Evolutionary conservation across 208 protist species (phyloP).

Genomic region (Wallacemonas sp.): DNA sequence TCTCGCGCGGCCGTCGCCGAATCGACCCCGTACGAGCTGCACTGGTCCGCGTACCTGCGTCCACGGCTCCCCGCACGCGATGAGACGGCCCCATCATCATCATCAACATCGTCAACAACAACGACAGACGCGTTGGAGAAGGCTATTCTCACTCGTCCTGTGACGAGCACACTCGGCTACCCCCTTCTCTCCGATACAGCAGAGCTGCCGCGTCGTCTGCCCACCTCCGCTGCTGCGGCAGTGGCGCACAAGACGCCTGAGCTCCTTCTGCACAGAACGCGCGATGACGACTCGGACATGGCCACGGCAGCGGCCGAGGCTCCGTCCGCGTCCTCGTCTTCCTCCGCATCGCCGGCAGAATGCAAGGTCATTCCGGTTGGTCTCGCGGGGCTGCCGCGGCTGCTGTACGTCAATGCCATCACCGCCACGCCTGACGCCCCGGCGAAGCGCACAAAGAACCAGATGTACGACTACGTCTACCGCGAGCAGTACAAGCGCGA

Average conservation of each 20-base stretch:
- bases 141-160: not conserved
- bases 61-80: not conserved
- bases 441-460: slow-evolving; percentile 24
- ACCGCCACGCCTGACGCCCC: slow-evolving; percentile 42
- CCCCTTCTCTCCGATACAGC: not conserved
- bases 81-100: not conserved
- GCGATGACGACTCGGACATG: too few relatives aligned
- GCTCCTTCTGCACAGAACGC: too few relatives aligned
- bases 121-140: not conserved
- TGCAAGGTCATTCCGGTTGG: slow-evolving; percentile 48
- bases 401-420: slow-evolving; percentile 48
- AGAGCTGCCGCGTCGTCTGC: not conserved
- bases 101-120: not conserved
- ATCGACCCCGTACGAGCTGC: slow-evolving; percentile 5
- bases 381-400: slow-evolving; percentile 48
- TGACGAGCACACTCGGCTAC: slow-evolving; percentile 8
- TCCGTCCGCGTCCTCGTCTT: too few relatives aligned
- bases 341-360: too few relatives aligned
- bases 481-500: slow-evolving; percentile 36
- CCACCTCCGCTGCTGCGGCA: not conserved
- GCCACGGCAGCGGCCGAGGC: too few relatives aligned
- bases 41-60: not conserved
- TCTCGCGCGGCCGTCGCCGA: not conserved
- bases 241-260: too few relatives aligned
- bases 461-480: slow-evolving; percentile 41